Conservation (phyloP, 2,329 filamentous ascomycete genomes). For the Celoporthe dispersa region DNA sequence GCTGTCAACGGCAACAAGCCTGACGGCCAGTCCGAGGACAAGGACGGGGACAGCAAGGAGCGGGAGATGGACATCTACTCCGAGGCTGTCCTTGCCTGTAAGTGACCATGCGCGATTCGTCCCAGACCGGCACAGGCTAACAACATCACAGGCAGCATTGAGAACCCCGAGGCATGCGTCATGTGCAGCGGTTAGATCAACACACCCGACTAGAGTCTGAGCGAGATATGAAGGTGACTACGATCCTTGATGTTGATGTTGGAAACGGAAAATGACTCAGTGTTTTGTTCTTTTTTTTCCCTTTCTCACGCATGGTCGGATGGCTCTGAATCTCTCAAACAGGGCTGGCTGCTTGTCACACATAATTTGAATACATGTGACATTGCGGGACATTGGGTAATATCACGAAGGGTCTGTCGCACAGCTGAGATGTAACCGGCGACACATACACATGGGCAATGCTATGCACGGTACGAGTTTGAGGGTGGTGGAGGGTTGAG, state of each 20-base stretch:
- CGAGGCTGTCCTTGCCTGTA: conserved; percentile 86
- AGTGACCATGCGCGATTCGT: conserved; percentile 41
- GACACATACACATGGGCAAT: conserved; percentile 14
- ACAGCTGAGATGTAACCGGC: conserved; percentile 17
- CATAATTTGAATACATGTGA: conserved; percentile 8
- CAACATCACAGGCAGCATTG: conserved; percentile 74
- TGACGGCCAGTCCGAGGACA: conserved; percentile 70
- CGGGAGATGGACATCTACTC: conserved; percentile 94
- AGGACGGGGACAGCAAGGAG: conserved; percentile 70
- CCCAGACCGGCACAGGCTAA: conserved; percentile 37
- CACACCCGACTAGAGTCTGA: conserved; percentile 4
- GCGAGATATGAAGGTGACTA: conserved; percentile 14
- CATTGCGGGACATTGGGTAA: conserved; percentile 26
- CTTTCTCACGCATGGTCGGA: conserved; percentile 1
- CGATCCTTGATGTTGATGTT: conserved; percentile 20
- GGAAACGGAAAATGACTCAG: conserved; percentile 23
- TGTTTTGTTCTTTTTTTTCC: conserved; percentile 16
- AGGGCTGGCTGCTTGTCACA: conserved; percentile 16
- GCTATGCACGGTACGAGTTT: conserved; percentile 16
- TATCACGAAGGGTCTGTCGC: conserved; percentile 20
- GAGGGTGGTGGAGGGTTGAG: conserved; percentile 16
- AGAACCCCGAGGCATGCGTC: conserved; percentile 90
- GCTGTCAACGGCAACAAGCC: conserved; percentile 56
- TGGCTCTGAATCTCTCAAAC: conserved; percentile 7
- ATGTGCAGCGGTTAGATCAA: conserved; percentile 89